Percentiles rank a stretch among this genome's conserved stretches.
These are phyloP conservation scores for Fusarium protoensiforme DNA, from an alignment of 2,329 filamentous ascomycete species.

Conservation along the genomic window DNA sequence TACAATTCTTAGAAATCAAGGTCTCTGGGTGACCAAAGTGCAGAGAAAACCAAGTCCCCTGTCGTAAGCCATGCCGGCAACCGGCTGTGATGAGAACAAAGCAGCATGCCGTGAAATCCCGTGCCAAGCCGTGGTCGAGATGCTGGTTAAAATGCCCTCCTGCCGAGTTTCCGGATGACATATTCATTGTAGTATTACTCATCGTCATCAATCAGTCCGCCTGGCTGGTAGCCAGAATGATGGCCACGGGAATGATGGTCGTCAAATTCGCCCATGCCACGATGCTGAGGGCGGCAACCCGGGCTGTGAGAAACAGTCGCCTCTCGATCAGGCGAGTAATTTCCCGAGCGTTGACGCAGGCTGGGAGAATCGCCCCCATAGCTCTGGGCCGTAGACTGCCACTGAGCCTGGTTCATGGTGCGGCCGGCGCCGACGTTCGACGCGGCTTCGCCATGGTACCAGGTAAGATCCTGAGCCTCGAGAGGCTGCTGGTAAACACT, in stretches of 20 bases:
- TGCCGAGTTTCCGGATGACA: neutral
- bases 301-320: neutral
- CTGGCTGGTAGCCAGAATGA: conserved; percentile 1
- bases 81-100: neutral
- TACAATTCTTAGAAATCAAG: neutral
- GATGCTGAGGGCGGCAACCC: neutral
- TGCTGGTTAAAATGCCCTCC: neutral
- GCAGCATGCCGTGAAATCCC: neutral
- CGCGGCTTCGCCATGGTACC: conserved; percentile 16
- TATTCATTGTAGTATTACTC: neutral
- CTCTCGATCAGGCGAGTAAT: neutral
- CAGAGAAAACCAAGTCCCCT: neutral
- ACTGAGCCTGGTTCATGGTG: conserved; percentile 14
- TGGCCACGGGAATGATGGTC: neutral
- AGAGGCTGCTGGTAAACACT: neutral
- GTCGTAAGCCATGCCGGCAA: neutral
- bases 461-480: conserved; percentile 20
- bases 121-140: neutral
- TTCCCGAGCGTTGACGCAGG: conserved; percentile 5
- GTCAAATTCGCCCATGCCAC: neutral
- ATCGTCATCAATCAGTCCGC: neutral
- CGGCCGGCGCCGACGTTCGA: conserved; percentile 20
- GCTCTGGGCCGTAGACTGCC: conserved; percentile 11
- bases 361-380: neutral
- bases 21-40: neutral